Base-by-base conservation (phyloP, 139 green algal genomes). In the Chlorokybus atmophyticus region DNA sequence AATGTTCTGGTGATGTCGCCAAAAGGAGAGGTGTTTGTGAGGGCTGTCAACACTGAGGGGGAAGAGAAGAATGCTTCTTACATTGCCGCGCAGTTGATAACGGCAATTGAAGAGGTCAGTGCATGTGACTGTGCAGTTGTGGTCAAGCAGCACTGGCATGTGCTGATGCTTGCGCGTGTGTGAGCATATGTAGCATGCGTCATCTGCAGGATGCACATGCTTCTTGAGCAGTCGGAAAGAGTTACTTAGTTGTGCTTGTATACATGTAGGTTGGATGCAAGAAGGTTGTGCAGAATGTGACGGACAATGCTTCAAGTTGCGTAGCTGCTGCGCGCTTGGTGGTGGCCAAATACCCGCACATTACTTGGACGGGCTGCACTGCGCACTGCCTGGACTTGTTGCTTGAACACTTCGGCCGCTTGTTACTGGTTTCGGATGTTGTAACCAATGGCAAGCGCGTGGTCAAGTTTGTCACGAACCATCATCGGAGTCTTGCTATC, bases 381-480 rank as follows among this genome's bases (percentile, higher is more conserved):
- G 44, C 44, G 6, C 44, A 52, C 19, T 10, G 14, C 10, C 10
- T 52, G 7, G 44, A 52, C 27, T 21, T 52, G 6, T 10, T 21
- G 25, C 44, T 52, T n/a, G 44, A 52, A 17, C n/a, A 52, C 44
- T 10, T 52, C 7, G 44, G 44, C 8, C 25, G 27, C 6, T 6
- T 28, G 44, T n/a, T 30, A 8, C 27, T n/a, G 44, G 44, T 52
- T 23, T 52, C 44, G 25, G 10, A 17, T 6, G 27, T 21, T 17
- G 14, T 52, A 8, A 17, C 25, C 6, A 6, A 17, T 6, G 44
- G n/a, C 10, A 17, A 23, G 10, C n/a, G 27, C 6, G 10, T 52
- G 44, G 44, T 17, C 44, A 52, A 52, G 44, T 52, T 52, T 21
- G 14, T 52, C 10, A 52, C 44, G n/a, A 52, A 52, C 44, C 7